A percentile compares a stretch with the other conserved stretches of the same genome.
Conservation (phyloP, 495 filamentous ascomycete species). For the Immersiella caudata region DNA sequence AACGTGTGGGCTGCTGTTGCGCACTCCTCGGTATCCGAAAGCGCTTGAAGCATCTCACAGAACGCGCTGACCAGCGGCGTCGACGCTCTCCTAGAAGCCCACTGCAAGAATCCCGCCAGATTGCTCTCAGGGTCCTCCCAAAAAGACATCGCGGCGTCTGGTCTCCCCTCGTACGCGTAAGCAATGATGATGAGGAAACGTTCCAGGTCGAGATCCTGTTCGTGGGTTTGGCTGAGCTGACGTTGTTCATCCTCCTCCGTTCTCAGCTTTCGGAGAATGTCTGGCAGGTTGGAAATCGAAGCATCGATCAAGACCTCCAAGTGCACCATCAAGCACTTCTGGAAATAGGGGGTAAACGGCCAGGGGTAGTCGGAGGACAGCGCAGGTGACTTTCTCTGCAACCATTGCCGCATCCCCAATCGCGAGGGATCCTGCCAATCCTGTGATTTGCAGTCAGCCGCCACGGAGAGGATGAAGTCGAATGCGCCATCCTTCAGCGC, state of each 20-base stretch:
- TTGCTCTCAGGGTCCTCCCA: conserved; percentile 90
- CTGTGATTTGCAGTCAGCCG: conserved; percentile 67
- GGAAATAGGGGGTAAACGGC: conserved; percentile 65
- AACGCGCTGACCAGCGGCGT: conserved; percentile 93
- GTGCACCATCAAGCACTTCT: conserved; percentile 70
- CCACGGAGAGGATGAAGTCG: conserved; percentile 83
- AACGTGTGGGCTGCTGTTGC: conserved; percentile 84
- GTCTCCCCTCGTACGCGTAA: conserved; percentile 82
- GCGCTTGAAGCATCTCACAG: conserved; percentile 88
- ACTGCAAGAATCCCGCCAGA: conserved; percentile 88
- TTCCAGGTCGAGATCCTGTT: conserved; percentile 83
- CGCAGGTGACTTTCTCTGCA: conserved; percentile 74
- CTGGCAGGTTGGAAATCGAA: conserved; percentile 92
- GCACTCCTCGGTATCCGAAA: conserved; percentile 77
- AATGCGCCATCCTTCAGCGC: conserved; percentile 89
- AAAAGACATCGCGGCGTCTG: conserved; percentile 81
- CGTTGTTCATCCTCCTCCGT: conserved; percentile 87
- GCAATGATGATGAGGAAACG: conserved; percentile 89
- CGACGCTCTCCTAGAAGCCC: conserved; percentile 89
- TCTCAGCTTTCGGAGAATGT: conserved; percentile 82
- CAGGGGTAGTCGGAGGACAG: conserved; percentile 61
- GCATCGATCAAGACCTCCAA: conserved; percentile 85
- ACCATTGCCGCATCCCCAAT: conserved; percentile 69
- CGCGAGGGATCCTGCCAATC: conserved; percentile 84
- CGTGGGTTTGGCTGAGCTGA: conserved; percentile 66